These are phyloP conservation scores for Picea glauca DNA, from an alignment of 75 land plant genomes.

Conservation along the genomic window DNA sequence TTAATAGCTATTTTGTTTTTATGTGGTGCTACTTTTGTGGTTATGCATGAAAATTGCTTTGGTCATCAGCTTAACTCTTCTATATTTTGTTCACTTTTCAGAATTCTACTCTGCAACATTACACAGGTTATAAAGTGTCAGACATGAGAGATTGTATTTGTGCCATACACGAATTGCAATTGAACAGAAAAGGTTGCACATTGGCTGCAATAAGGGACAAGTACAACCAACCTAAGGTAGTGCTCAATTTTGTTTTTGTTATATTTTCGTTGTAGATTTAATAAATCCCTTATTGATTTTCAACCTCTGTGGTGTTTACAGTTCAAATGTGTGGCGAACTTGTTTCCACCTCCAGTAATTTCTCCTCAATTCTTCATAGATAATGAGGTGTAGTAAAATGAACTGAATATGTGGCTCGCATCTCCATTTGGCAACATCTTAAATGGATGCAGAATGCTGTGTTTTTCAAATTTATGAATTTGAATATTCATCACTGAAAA, in stretches of 20 bases:
- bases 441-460: too few relatives aligned
- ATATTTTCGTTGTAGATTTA: neutral
- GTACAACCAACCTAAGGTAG: conserved; percentile 76
- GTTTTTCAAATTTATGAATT: too few relatives aligned
- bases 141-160: conserved; percentile 64
- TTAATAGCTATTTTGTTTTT: neutral
- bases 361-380: conserved; percentile 6
- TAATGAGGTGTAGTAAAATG: neutral
- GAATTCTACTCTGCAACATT: conserved; percentile 36
- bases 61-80: neutral
- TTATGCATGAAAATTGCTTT: neutral
- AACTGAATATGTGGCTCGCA: too few relatives aligned
- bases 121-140: conserved; percentile 53
- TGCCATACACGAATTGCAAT: conserved; percentile 51
- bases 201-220: conserved; percentile 61
- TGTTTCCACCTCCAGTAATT: neutral
- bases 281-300: neutral
- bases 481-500: too few relatives aligned
- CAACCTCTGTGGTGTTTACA: conserved; percentile 1
- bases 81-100: conserved; percentile 20
- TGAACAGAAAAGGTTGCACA: conserved; percentile 27
- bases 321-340: conserved; percentile 14
- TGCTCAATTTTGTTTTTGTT: neutral
- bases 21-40: neutral
- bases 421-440: too few relatives aligned